Percentiles rank a stretch among this genome's conserved stretches.
phyloP scores from a whole-genome alignment of 2,329 filamentous ascomycete species.

The Colletotrichum viniferum region DNA sequence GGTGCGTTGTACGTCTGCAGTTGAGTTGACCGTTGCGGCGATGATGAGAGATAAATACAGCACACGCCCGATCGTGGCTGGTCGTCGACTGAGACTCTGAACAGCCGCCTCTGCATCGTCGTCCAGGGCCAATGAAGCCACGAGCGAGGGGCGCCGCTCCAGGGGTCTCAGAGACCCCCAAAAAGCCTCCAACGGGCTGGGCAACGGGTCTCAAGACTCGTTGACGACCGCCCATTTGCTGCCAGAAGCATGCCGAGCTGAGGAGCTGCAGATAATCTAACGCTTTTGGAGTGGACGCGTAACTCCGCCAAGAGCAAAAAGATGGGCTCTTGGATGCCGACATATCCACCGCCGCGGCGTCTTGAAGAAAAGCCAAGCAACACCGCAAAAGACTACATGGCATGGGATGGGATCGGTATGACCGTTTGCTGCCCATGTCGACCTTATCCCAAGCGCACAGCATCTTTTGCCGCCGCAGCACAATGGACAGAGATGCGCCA shows the following conservation, averaged over 20 bases:
- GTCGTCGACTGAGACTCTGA: neutral
- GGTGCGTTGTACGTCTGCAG: neutral
- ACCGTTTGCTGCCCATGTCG: neutral
- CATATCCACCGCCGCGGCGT: constrained; percentile 1
- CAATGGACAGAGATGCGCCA: neutral
- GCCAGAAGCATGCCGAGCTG: constrained; percentile 9
- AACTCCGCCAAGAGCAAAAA: constrained; percentile 19
- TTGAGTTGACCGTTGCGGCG: neutral
- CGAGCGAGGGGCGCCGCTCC: neutral
- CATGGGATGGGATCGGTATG: neutral
- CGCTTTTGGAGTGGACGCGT: constrained; percentile 24
- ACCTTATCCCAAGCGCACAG: neutral
- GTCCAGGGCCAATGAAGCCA: neutral
- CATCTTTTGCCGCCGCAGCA: neutral
- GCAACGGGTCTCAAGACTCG: constrained; percentile 10
- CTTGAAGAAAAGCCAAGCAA: neutral
- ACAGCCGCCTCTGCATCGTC: neutral
- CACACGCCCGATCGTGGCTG: neutral
- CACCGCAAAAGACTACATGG: neutral
- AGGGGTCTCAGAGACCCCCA: neutral
- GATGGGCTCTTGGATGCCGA: constrained; percentile 7
- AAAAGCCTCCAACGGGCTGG: constrained; percentile 2
- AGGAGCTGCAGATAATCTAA: constrained; percentile 22
- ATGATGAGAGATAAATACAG: neutral
- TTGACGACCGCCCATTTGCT: constrained; percentile 2